Evolutionary conservation across 176 grass and related monocot species (phyloP), one percentile per base, ranked within the genome.

Genomic region (Oryza rufipogon): DNA sequence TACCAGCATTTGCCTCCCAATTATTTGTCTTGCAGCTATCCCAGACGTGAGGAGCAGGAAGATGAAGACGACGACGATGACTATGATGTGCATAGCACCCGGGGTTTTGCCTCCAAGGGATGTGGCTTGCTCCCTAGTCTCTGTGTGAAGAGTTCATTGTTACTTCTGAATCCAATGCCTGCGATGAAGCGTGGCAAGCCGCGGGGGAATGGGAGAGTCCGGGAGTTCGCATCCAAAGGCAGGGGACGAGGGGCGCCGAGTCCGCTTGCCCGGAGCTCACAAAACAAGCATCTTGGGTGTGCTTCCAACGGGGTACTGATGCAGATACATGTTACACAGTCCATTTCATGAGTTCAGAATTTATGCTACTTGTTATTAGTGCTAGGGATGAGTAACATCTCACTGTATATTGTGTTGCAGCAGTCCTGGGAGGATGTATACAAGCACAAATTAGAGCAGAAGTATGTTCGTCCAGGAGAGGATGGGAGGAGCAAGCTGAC

Each of bases 351-450:
- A 46, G 66, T 83, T 90, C 26, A 74, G 79, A 70, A 6, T 77
- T 73, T 32, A 42, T 74, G 17, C 25, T 25, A 41, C 81, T 39
- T 78, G 13, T 34, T 83, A 6, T 51, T 64, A 3, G 12, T 61
- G 36, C 56, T 68, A 76, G 4, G 41, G 81, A 60, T 72, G 26
- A 11, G 74, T 17, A 16, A 36, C 49, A 77, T 68, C 39, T 75
- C 25, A 28, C 4, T 64, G 41, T 66, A 56, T 61, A 15, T 86
- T 73, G 64, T 75, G 67, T 82, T 78, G 60, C 92, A 99, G 97
- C 90, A 84, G 51, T 94, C 88, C 68, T 96, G 97, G 97, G 97
- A 94, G 69, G 90, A 89, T 19, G 91, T 96, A 73, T 94, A 91
- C 60, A 94, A 90, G 65, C 90, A 96, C 80, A 96, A 99, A 75